Conservation (phyloP, 345 rosid genomes). For the Microthlaspi erraticum region DNA sequence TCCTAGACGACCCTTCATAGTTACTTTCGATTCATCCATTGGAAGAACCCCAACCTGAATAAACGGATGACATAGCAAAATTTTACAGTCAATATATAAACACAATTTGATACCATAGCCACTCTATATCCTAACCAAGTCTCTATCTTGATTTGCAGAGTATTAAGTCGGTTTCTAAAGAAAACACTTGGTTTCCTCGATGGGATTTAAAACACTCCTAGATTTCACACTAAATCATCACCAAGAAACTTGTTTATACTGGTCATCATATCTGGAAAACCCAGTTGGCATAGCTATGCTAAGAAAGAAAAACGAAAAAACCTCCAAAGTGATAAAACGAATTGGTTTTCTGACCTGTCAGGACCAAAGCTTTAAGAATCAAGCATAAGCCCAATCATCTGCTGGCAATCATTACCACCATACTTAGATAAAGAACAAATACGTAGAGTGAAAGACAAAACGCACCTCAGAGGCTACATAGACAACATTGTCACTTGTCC, state of each 20-base stretch:
- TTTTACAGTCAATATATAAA: constrained; percentile 14
- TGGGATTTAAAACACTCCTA: constrained; percentile 12
- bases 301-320: constrained; percentile 21
- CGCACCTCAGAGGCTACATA: constrained; percentile 98
- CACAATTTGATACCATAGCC: background rate
- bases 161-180: constrained; percentile 13
- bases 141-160: constrained; percentile 20
- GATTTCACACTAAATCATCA: constrained; percentile 16
- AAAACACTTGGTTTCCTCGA: constrained; percentile 5
- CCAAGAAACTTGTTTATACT: constrained; percentile 21
- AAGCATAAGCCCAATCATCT: constrained; percentile 37
- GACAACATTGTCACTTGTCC: constrained; percentile 90
- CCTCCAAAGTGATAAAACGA: constrained; percentile 14
- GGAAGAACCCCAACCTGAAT: constrained; percentile 96
- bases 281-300: constrained; percentile 12
- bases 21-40: constrained; percentile 93
- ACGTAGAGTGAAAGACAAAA: constrained; percentile 37
- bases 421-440: constrained; percentile 32
- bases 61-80: constrained; percentile 36
- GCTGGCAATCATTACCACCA: constrained; percentile 36
- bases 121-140: background rate
- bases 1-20: constrained; percentile 93
- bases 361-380: constrained; percentile 37
- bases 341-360: constrained; percentile 43
- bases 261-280: constrained; percentile 16